phyloP scores from a whole-genome alignment of 331 rosid genomes.

The Acacia concinna region DNA sequence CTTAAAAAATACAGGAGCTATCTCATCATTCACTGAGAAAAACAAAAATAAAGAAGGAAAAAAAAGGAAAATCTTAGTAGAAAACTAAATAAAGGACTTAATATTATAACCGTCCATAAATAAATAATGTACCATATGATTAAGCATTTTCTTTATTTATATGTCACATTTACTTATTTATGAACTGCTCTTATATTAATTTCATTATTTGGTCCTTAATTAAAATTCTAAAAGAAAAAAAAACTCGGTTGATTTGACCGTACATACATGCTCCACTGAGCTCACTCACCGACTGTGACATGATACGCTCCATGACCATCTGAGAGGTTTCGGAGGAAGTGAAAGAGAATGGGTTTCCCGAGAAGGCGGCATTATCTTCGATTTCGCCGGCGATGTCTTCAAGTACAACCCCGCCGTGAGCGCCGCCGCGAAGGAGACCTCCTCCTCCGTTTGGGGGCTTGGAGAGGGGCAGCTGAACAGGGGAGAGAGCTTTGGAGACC shows the following conservation, averaged over 20 bases:
- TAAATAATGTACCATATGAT: too few relatives aligned
- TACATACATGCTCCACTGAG: conserved; percentile 6
- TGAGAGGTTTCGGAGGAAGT: conserved; percentile 86
- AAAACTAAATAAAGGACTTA: too few relatives aligned
- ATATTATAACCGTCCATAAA: too few relatives aligned
- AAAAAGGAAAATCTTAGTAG: too few relatives aligned
- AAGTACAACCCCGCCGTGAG: conserved; percentile 42
- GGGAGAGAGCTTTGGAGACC: conserved; percentile 74
- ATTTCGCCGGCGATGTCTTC: conserved; percentile 64
- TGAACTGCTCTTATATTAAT: too few relatives aligned
- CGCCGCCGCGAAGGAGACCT: neutral
- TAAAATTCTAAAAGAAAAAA: neutral
- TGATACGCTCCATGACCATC: conserved; percentile 91
- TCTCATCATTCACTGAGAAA: neutral
- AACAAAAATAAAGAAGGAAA: too few relatives aligned
- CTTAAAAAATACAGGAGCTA: neutral
- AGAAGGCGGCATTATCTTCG: conserved; percentile 55
- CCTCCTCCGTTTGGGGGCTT: conserved; percentile 31
- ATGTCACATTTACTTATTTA: too few relatives aligned
- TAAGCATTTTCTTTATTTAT: too few relatives aligned
- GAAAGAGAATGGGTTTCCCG: conserved; percentile 81
- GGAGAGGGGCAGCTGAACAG: conserved; percentile 34
- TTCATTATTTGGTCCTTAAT: too few relatives aligned
- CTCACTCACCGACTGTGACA: conserved; percentile 95
- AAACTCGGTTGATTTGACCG: neutral